Percentiles rank a stretch among this genome's conserved stretches.
Conservation (phyloP, 2,329 filamentous ascomycete genomes). For the Myriosclerotinia scirpicola region DNA sequence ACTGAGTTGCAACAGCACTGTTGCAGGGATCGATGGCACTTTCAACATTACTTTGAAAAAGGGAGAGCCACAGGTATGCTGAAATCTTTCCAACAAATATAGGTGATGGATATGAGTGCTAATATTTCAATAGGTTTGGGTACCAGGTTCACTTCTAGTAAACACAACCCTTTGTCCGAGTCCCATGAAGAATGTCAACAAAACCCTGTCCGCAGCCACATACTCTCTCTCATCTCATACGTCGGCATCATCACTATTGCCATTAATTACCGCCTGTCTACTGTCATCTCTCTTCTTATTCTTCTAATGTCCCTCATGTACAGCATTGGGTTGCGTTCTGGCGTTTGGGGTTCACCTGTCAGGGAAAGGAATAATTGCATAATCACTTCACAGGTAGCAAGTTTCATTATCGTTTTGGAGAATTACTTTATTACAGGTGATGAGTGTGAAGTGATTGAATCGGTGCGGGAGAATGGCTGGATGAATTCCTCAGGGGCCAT, state of each 20-base stretch:
- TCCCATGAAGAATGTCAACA: conserved; percentile 24
- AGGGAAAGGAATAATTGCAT: conserved; percentile 4
- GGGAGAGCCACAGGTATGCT: conserved; percentile 20
- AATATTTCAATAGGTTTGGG: conserved; percentile 16
- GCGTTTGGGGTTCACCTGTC: conserved; percentile 7
- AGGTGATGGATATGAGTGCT: neutral
- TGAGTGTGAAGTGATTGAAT: neutral
- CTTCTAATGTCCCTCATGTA: conserved; percentile 9
- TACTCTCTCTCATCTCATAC: conserved; percentile 11
- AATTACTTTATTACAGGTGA: neutral
- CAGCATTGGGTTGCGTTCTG: conserved; percentile 16
- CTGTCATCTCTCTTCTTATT: neutral
- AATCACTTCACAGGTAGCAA: neutral
- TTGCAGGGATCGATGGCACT: neutral
- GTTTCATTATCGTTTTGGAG: neutral
- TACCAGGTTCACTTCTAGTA: conserved; percentile 16
- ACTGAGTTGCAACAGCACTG: conserved; percentile 10
- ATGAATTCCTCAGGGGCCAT: neutral
- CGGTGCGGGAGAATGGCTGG: neutral
- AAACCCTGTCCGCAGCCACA: conserved; percentile 1
- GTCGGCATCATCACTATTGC: neutral
- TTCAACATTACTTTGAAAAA: conserved; percentile 10
- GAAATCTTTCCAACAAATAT: neutral
- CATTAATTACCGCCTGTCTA: neutral
- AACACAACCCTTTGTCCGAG: conserved; percentile 24